Evolutionary conservation across 371 early-diverging fungal species (phyloP), one percentile per base, ranked within the genome.

Genomic region (Phascolomyces articulosus): DNA sequence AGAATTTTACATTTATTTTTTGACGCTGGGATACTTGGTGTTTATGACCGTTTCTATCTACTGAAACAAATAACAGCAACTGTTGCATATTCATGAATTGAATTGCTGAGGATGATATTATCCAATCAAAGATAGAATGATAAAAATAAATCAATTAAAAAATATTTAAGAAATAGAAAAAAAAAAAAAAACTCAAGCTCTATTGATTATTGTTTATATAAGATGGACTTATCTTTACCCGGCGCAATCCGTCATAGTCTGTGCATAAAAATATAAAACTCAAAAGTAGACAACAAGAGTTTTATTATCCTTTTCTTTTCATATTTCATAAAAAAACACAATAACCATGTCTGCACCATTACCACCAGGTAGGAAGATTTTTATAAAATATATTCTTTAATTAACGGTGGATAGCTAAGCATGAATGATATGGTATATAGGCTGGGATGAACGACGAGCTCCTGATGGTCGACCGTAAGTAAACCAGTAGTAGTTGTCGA

Each of bases 371-470:
- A 73, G 40, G 10, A 2, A n/a, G 10, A 44, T 18, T 3, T 9
- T 11, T 11, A 7, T 4, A 58, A 44, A 34, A 34, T 34, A 2
- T 34, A 6, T 10, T 31, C 2, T 34, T 34, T 6, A 6, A 34
- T 34, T 34, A 34, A n/a, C n/a, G n/a, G n/a, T n/a, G n/a, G n/a
- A n/a, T n/a, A n/a, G n/a, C n/a, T n/a, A n/a, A n/a, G n/a, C n/a
- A n/a, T n/a, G n/a, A n/a, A n/a, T n/a, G n/a, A n/a, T n/a, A n/a
- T n/a, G n/a, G n/a, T n/a, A n/a, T 44, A 7, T 31, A 74, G 80
- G 81, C 55, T 80, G 81, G 81, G 81, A 80, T 75, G 76, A 72
- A 20, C 78, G 81, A 40, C 76, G 69, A 63, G 63, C 76, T 21
- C 76, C 75, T 23, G 68, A 73, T 47, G 78, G 78, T 28, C 73